A percentile compares a stretch with the other conserved stretches of the same genome.
Evolutionary conservation across 306 rosid genomes (phyloP).

Genomic region (Vigna trinervia): DNA sequence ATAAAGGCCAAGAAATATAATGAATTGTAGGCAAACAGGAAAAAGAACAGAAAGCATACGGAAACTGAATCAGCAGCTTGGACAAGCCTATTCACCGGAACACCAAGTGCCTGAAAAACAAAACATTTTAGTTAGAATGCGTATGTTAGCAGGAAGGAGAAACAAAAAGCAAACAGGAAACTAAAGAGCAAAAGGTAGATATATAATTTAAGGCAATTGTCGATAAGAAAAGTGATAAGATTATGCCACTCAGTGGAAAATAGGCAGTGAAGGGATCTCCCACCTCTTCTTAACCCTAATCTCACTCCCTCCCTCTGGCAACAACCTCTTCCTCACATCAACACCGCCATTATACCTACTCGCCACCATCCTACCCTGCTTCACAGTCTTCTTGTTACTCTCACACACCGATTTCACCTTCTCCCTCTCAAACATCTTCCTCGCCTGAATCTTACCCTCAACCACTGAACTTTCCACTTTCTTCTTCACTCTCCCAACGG

Average conservation of each 20-base stretch:
- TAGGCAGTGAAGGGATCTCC: background rate
- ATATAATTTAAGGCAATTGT: background rate
- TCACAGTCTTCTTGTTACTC: no score
- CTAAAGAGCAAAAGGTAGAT: constrained; percentile 3
- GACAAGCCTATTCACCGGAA: constrained; percentile 87
- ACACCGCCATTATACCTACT: no score
- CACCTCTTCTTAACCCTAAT: no score
- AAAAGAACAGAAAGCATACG: constrained; percentile 40
- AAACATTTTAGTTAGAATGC: background rate
- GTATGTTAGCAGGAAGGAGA: constrained; percentile 1
- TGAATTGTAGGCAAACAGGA: constrained; percentile 52
- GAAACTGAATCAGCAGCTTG: constrained; percentile 93
- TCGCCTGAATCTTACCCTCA: no score
- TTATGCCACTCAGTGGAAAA: background rate
- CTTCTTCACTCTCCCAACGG: no score
- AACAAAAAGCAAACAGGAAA: background rate
- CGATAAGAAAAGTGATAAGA: constrained; percentile 6
- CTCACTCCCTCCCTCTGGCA: no score
- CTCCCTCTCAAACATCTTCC: no score
- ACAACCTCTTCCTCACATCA: no score
- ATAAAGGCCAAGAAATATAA: constrained; percentile 36
- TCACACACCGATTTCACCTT: no score
- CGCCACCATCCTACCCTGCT: no score
- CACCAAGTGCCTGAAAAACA: constrained; percentile 83
- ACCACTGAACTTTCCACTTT: no score